These are phyloP conservation scores for Pseudogymnoascus sp. DNA, from an alignment of 2,329 filamentous ascomycete genomes.

Conservation along the genomic window DNA sequence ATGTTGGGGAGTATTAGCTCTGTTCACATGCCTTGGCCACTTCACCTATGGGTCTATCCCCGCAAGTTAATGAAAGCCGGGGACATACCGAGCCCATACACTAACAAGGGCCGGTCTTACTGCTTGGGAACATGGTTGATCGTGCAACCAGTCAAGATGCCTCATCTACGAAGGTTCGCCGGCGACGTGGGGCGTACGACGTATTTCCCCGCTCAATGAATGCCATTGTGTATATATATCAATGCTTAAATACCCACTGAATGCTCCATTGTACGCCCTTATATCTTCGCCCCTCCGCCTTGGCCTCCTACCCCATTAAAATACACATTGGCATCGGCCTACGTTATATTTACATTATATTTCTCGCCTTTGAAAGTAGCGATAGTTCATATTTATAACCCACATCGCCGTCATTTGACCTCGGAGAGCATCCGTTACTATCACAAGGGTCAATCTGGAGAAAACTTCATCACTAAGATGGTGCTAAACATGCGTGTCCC, in stretches of 20 bases:
- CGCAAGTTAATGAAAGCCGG: background rate
- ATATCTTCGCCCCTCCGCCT: background rate
- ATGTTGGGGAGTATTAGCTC: background rate
- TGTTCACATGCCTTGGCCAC: background rate
- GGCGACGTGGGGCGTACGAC: background rate
- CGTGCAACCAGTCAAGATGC: background rate
- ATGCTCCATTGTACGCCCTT: background rate
- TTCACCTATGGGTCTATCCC: background rate
- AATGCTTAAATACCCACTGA: background rate
- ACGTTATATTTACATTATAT: background rate
- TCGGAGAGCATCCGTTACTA: background rate
- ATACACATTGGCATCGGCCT: background rate
- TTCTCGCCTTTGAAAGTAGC: background rate
- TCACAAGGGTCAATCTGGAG: background rate
- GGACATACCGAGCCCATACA: background rate
- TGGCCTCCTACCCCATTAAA: background rate
- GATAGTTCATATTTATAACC: background rate
- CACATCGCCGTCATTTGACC: background rate
- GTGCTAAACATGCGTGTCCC: background rate
- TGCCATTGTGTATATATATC: background rate
- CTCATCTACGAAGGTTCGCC: background rate
- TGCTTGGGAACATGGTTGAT: background rate
- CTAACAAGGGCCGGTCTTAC: background rate
- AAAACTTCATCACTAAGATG: background rate
- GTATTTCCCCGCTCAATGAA: background rate